Evolutionary conservation across 2,329 filamentous ascomycete genomes (phyloP), one percentile per base, ranked within the genome.

Genomic region (Esteya vermicola): DNA sequence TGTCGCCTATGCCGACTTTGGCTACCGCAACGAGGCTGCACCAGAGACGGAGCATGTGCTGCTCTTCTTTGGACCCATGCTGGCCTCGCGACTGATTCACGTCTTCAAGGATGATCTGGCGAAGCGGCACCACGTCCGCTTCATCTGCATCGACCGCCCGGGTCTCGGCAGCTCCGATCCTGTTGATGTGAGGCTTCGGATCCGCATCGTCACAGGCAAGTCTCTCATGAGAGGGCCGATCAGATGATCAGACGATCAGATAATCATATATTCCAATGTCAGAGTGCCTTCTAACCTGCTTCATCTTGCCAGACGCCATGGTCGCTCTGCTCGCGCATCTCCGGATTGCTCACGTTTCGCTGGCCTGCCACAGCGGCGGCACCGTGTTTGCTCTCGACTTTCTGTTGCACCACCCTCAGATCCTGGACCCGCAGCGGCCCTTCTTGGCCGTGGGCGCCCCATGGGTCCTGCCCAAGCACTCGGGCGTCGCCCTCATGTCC

Each of bases 161-260:
- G 58, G 59, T 9, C 52, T 61, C 32, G 59, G 58, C 10, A 51
- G 53, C 8, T 59, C 57, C 6, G 52, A 53, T 14, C 43, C 50
- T 8, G 54, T 52, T 2, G 39, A 43, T 5, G 39, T 47, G 0
- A 31, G 45, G 7, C 36, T 51, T 14, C 45, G 50, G 10, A 42
- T 60, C 31, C 38, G 22, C 2, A 35, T 51, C 8, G 58, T 54
- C 53, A 49, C 56, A 31, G 54, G 52, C 28, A 47, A 7, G 36
- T 35, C 5, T 21, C 19, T 33, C 32, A n/a, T n/a, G n/a, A n/a
- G n/a, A n/a, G n/a, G n/a, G n/a, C n/a, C n/a, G n/a, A n/a, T n/a
- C n/a, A n/a, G n/a, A n/a, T n/a, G n/a, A n/a, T n/a, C n/a, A n/a
- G n/a, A n/a, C n/a, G n/a, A n/a, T n/a, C n/a, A n/a, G n/a, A n/a